Evolutionary conservation across 2,329 filamentous ascomycete genomes (phyloP).

Genomic region (Venturiaceae sp.): DNA sequence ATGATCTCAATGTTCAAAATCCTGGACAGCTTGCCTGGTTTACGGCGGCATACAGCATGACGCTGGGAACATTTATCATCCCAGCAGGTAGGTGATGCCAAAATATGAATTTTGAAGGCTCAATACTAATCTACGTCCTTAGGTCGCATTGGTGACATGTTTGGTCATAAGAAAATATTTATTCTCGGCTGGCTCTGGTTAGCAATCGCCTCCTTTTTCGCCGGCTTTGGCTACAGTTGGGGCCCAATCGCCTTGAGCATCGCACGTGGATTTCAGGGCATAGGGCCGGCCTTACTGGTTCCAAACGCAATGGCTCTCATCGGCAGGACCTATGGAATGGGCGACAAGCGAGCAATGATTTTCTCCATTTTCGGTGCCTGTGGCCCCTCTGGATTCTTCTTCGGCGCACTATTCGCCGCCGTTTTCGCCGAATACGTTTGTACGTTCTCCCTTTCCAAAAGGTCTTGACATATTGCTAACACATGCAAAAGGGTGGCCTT

Average conservation of each 20-base stretch:
- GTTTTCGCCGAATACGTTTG: conserved; percentile 5
- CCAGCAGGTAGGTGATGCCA: conserved; percentile 13
- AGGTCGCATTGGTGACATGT: conserved; percentile 27
- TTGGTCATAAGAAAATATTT: conserved; percentile 26
- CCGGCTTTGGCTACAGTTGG: conserved; percentile 23
- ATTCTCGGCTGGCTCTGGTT: conserved; percentile 27
- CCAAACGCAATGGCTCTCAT: conserved; percentile 11
- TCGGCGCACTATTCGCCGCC: conserved; percentile 4
- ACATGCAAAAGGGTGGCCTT: conserved; percentile 17
- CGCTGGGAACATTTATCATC: conserved; percentile 29
- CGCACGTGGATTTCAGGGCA: conserved; percentile 44
- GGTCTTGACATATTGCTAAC: no score
- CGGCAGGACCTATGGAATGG: conserved; percentile 8
- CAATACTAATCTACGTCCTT: neutral
- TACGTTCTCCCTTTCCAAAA: neutral
- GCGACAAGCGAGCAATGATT: conserved; percentile 6
- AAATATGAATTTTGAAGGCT: neutral
- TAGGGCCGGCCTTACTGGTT: conserved; percentile 15
- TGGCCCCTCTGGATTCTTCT: conserved; percentile 8
- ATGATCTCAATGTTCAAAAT: conserved; percentile 3
- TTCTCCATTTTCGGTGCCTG: conserved; percentile 8
- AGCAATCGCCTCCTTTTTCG: conserved; percentile 25
- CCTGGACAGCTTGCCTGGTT: conserved; percentile 45
- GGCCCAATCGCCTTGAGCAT: conserved; percentile 41
- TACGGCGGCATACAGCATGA: conserved; percentile 46